A percentile compares a stretch with the other conserved stretches of the same genome.
Conservation (phyloP, 441 rosid species). For the Gossypium gossypioides region DNA sequence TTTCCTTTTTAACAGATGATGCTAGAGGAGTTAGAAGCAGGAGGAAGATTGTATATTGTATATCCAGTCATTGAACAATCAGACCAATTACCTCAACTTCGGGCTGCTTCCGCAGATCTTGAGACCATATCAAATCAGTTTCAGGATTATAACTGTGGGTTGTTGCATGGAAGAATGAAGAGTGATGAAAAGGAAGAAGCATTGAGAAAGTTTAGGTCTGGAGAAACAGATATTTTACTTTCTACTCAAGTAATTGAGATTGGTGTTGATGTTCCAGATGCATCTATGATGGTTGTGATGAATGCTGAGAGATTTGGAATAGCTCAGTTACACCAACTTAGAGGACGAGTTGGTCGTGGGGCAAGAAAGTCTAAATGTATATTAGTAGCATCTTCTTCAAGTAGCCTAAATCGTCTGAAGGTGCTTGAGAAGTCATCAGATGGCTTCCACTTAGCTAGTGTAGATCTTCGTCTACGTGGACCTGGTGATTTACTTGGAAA, state of each 20-base stretch:
- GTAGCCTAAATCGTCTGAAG: conserved; percentile 55
- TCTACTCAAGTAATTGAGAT: conserved; percentile 86
- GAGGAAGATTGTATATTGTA: conserved; percentile 67
- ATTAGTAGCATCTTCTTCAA: conserved; percentile 42
- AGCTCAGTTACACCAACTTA: conserved; percentile 75
- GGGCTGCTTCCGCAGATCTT: conserved; percentile 75
- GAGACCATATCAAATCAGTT: conserved; percentile 48
- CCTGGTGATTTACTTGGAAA: conserved; percentile 79
- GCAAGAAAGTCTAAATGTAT: conserved; percentile 62
- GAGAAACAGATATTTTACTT: conserved; percentile 69
- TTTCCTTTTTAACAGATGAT: conserved; percentile 49
- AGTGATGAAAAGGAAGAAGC: conserved; percentile 74
- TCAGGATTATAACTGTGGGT: conserved; percentile 56
- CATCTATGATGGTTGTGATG: conserved; percentile 95
- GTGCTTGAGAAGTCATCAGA: conserved; percentile 62
- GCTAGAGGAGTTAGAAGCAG: conserved; percentile 54
- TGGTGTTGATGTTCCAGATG: conserved; percentile 92
- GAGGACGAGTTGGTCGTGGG: conserved; percentile 88
- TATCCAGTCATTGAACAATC: conserved; percentile 86
- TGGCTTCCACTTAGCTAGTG: conserved; percentile 71
- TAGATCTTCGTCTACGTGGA: conserved; percentile 42
- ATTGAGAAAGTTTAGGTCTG: conserved; percentile 57
- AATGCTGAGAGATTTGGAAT: conserved; percentile 94
- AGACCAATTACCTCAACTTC: conserved; percentile 83
- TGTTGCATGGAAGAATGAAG: conserved; percentile 86